A percentile compares a stretch with the other conserved stretches of the same genome.
Conservation (phyloP, 2,329 filamentous ascomycete genomes). For the Penicillium decumbens region DNA sequence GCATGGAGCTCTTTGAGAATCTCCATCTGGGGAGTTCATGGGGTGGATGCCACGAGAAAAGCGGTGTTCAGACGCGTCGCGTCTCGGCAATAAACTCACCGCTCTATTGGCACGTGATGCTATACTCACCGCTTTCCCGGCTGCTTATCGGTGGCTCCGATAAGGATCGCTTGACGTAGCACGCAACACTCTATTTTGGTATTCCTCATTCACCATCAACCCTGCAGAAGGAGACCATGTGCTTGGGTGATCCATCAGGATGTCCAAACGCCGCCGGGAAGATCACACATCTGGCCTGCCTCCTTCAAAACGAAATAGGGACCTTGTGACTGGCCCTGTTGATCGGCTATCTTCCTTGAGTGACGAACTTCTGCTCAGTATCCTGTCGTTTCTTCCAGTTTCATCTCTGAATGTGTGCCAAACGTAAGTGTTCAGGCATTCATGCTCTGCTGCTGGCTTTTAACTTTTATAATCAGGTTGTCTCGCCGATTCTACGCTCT, state of each 20-base stretch:
- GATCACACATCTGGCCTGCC: conserved; percentile 14
- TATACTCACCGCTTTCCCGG: not conserved
- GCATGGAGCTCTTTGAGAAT: conserved; percentile 28
- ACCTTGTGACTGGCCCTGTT: conserved; percentile 19
- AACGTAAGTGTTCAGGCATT: conserved; percentile 44
- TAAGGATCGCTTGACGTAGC: conserved; percentile 15
- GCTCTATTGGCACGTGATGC: not conserved
- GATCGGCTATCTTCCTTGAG: conserved; percentile 71
- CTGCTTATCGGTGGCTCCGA: conserved; percentile 11
- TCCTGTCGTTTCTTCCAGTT: conserved; percentile 71
- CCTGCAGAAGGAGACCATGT: not conserved
- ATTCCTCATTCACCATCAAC: not conserved
- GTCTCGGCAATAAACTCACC: conserved; percentile 12
- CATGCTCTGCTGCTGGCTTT: not conserved
- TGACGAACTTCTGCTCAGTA: conserved; percentile 80
- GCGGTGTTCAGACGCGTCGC: conserved; percentile 18
- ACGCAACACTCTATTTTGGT: conserved; percentile 2
- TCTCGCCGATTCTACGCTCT: conserved; percentile 71
- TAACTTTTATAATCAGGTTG: conserved; percentile 20
- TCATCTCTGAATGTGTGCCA: conserved; percentile 62
- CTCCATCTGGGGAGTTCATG: conserved; percentile 24
- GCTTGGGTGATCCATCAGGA: conserved; percentile 14
- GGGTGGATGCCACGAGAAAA: not conserved
- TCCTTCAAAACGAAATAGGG: conserved; percentile 45
- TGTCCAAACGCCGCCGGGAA: conserved; percentile 33